These are phyloP conservation scores for Podila clonocystis DNA, from an alignment of 192 early-diverging fungal genomes.

Conservation along the genomic window DNA sequence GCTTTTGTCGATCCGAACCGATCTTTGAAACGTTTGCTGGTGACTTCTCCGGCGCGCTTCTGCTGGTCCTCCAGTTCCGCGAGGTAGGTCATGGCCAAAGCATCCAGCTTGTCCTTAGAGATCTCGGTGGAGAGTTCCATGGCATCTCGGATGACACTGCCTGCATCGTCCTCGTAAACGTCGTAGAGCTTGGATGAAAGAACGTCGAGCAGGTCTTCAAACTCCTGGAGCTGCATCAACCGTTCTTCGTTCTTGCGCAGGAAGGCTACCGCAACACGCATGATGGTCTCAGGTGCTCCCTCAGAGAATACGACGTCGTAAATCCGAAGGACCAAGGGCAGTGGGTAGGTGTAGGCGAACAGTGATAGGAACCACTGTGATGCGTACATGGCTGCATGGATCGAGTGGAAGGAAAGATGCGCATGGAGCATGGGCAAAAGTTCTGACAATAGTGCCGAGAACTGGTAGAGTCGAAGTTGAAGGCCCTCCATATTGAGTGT, in stretches of 20 bases:
- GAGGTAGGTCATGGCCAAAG: conserved; percentile 68
- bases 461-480: conserved; percentile 90
- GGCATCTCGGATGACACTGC: conserved; percentile 82
- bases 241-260: conserved; percentile 80
- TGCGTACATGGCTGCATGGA: conserved; percentile 90
- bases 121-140: conserved; percentile 74
- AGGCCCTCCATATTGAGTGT: conserved; percentile 95
- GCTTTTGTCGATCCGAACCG: conserved; percentile 43
- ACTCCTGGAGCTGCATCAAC: conserved; percentile 73
- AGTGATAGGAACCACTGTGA: conserved; percentile 98
- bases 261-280: conserved; percentile 89
- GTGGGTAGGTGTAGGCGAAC: conserved; percentile 96
- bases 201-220: conserved; percentile 85
- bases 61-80: conserved; percentile 62
- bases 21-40: conserved; percentile 61
- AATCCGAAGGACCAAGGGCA: conserved; percentile 88
- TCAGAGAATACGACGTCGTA: conserved; percentile 94
- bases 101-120: conserved; percentile 74
- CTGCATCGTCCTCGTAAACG: conserved; percentile 67
- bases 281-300: conserved; percentile 89
- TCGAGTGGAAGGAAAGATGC: conserved; percentile 80
- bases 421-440: conserved; percentile 76
- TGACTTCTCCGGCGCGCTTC: conserved; percentile 57
- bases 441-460: conserved; percentile 80
- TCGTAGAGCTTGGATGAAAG: conserved; percentile 88